Conservation (phyloP, 2,329 filamentous ascomycete species). For the Endoconidiophora laricicola region DNA sequence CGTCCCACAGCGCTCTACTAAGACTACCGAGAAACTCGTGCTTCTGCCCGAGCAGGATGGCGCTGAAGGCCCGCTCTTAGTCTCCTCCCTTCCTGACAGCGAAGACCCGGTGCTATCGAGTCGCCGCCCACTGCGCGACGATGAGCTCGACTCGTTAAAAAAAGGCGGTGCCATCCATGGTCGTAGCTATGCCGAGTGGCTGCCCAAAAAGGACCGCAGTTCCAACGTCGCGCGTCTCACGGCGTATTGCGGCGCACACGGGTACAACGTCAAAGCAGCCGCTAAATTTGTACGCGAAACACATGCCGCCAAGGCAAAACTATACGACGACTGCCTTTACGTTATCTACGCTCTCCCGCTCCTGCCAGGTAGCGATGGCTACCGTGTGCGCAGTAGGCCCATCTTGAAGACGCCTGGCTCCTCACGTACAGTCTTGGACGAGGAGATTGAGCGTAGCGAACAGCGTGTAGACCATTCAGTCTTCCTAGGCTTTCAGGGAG, state of each 20-base stretch:
- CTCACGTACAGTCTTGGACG: constrained; percentile 79
- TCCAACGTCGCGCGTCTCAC: constrained; percentile 83
- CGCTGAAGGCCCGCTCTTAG: constrained; percentile 27
- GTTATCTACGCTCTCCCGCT: constrained; percentile 87
- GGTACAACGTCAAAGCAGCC: constrained; percentile 77
- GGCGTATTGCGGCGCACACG: constrained; percentile 90
- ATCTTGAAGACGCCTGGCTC: constrained; percentile 78
- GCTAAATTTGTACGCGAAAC: constrained; percentile 75
- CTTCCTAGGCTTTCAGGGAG: constrained; percentile 7
- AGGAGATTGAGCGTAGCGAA: constrained; percentile 92
- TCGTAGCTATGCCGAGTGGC: constrained; percentile 85
- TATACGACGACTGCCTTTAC: constrained; percentile 96
- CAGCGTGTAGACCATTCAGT: constrained; percentile 55
- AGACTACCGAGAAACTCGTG: constrained; percentile 94
- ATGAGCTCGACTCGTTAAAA: constrained; percentile 47
- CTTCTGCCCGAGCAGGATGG: constrained; percentile 69
- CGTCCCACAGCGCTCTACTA: constrained; percentile 73
- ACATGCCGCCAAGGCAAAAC: constrained; percentile 81
- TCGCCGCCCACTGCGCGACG: constrained; percentile 43
- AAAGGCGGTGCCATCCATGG: constrained; percentile 46
- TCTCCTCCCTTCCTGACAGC: constrained; percentile 29
- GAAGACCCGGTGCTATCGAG: constrained; percentile 6
- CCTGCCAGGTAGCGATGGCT: constrained; percentile 71
- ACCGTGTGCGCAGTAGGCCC: constrained; percentile 74
- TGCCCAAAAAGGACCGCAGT: constrained; percentile 74